A percentile compares a stretch with the other conserved stretches of the same genome.
phyloP scores from a whole-genome alignment of 805 yeast species.

The Candida berthetii region DNA sequence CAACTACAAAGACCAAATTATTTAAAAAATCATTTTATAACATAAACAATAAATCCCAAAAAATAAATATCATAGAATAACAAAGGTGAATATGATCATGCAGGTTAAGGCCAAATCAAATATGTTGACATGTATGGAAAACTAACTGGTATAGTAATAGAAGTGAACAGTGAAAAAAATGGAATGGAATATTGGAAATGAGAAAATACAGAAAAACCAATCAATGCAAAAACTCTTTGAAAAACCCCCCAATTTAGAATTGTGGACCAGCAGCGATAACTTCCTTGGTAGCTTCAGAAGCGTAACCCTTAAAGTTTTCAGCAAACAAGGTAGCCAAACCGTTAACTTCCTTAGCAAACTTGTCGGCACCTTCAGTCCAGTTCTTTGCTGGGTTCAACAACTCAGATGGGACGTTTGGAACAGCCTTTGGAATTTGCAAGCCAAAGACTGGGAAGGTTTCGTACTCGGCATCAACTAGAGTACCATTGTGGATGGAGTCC shows the following conservation, averaged over 20 bases:
- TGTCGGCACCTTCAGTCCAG: slow-evolving; percentile 59
- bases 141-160: no score
- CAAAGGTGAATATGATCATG: background rate
- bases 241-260: no score
- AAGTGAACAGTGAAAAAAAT: no score
- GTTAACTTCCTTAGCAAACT: slow-evolving; percentile 48
- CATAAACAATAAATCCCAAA: background rate
- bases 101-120: no score
- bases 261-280: slow-evolving; percentile 92
- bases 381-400: slow-evolving; percentile 80
- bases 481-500: slow-evolving; percentile 92
- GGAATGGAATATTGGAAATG: no score
- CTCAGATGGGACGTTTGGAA: slow-evolving; percentile 72
- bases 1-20: no score
- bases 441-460: slow-evolving; percentile 85
- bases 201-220: no score
- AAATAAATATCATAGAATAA: background rate
- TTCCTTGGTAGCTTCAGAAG: slow-evolving; percentile 75
- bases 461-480: slow-evolving; percentile 70
- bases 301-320: slow-evolving; percentile 83
- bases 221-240: no score
- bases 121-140: no score
- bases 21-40: background rate
- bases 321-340: slow-evolving; percentile 72
- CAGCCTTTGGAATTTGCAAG: slow-evolving; percentile 77